Evolutionary conservation across 2,329 filamentous ascomycete species (phyloP).

Genomic region (Epichloe glyceriae): DNA sequence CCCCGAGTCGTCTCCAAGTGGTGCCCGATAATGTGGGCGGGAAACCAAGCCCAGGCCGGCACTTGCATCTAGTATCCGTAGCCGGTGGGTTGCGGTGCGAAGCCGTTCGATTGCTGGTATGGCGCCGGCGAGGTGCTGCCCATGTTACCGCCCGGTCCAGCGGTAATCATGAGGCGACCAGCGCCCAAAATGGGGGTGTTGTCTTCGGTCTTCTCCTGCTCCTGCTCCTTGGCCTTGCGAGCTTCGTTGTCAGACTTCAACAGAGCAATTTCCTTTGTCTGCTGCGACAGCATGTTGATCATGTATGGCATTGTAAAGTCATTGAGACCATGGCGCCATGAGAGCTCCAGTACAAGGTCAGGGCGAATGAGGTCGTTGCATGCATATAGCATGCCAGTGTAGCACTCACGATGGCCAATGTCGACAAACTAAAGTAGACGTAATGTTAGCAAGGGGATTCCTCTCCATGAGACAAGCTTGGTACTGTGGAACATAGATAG

Average conservation of each 20-base stretch:
- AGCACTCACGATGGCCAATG: slow-evolving; percentile 97
- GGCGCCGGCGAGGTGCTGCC: slow-evolving; percentile 47
- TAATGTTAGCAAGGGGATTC: slow-evolving; percentile 13
- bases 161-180: slow-evolving; percentile 87
- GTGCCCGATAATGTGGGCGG: slow-evolving; percentile 1
- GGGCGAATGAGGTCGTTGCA: slow-evolving; percentile 96
- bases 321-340: slow-evolving; percentile 85
- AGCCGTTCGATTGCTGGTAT: slow-evolving; percentile 70
- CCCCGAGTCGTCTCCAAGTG: slow-evolving; percentile 8
- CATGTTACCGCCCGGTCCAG: slow-evolving; percentile 54
- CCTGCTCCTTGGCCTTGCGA: slow-evolving; percentile 63
- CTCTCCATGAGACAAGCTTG: not conserved
- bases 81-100: slow-evolving; percentile 78
- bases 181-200: slow-evolving; percentile 86
- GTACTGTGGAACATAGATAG: not conserved
- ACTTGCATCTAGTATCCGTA: slow-evolving; percentile 44
- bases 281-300: slow-evolving; percentile 94
- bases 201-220: slow-evolving; percentile 74
- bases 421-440: slow-evolving; percentile 67
- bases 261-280: slow-evolving; percentile 69
- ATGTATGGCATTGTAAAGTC: slow-evolving; percentile 99
- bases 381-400: slow-evolving; percentile 98
- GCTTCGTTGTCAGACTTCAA: slow-evolving; percentile 96
- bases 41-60: slow-evolving; percentile 16
- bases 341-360: slow-evolving; percentile 86